Base-by-base conservation (phyloP, 139 green algal species). In the Picochlorum sp. region DNA sequence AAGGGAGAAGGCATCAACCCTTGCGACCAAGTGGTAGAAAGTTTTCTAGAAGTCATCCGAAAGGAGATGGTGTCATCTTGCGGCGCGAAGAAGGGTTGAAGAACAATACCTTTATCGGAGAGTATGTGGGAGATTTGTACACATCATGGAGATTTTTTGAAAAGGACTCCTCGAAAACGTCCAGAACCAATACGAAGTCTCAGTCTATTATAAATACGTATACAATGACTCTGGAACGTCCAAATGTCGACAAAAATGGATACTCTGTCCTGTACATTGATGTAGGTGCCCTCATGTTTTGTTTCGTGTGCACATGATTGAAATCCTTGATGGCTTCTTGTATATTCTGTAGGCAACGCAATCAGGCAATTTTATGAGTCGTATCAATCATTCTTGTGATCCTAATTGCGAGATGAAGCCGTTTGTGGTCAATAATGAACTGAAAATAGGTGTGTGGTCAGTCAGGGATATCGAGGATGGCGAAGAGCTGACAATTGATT, bases 41-140 rank as follows among this genome's bases (percentile, higher is more conserved):
- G 23, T 31, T 31, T 65, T 20, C 23, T 59, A 26, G 51, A 34
- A 34, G 20, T 16, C 58, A 65, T 18, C 44, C 45, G 41, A 63
- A 73, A 64, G 68, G 88, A 24, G 68, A 78, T 7, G 89, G 89
- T 31, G 63, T 92, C 4, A 59, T 94, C 30, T 86, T 83, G 73
- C 23, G 41, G 26, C 60, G 76, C 14, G 50, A 57, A 5, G 85
- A 49, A 1, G 89, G 89, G 4, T 31, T 95, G 49, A 24, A 67
- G 0, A 54, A 78, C 21, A 84, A 86, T 51, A 85, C 83, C 4
- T 89, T 96, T 45, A 77, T 97, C 10, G 80, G 90, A 41, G 80
- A 95, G 76, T 97, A 97, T 69, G 66, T 96, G 20, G 91, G 91
- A 2, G 86, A 96, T 62, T 65, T 95, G 62, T 89, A 96, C 68